Conservation (phyloP, 2,329 filamentous ascomycete species). For the Colletotrichum tropicicola region DNA sequence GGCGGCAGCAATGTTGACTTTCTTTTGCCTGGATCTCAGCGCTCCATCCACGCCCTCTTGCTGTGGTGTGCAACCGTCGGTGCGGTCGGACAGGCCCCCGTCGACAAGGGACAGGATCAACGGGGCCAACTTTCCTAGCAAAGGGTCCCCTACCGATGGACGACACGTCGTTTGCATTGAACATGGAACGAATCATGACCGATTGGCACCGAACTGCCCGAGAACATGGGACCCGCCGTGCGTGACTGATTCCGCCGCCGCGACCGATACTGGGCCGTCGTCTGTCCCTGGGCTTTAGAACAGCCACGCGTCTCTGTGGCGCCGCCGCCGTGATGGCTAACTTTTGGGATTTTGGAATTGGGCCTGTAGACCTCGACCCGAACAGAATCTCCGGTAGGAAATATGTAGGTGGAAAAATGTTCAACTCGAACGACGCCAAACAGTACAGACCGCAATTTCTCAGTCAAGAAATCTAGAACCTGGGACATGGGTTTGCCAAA, state of each 20-base stretch:
- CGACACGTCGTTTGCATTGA: conserved; percentile 15
- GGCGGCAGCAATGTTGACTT: not conserved
- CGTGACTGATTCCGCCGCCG: not conserved
- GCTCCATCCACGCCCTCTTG: conserved; percentile 7
- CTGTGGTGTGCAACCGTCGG: not conserved
- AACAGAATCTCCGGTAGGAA: too few species aligned
- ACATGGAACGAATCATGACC: conserved; percentile 8
- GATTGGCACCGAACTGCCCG: not conserved
- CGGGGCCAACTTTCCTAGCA: not conserved
- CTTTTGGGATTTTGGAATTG: not conserved
- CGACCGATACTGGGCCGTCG: not conserved
- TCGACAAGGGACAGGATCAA: conserved; percentile 11
- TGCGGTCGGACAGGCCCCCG: conserved; percentile 5
- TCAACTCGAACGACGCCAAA: too few species aligned
- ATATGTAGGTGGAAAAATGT: too few species aligned
- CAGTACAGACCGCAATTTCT: too few species aligned
- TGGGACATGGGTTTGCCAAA: too few species aligned
- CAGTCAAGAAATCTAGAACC: too few species aligned
- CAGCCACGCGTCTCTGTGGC: conserved; percentile 15
- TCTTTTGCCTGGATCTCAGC: not conserved
- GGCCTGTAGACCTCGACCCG: too few species aligned
- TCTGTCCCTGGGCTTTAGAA: not conserved
- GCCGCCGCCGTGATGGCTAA: not conserved
- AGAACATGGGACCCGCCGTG: not conserved
- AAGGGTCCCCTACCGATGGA: not conserved